Conservation (phyloP, 495 filamentous ascomycete genomes). For the Apodospora peruviana region DNA sequence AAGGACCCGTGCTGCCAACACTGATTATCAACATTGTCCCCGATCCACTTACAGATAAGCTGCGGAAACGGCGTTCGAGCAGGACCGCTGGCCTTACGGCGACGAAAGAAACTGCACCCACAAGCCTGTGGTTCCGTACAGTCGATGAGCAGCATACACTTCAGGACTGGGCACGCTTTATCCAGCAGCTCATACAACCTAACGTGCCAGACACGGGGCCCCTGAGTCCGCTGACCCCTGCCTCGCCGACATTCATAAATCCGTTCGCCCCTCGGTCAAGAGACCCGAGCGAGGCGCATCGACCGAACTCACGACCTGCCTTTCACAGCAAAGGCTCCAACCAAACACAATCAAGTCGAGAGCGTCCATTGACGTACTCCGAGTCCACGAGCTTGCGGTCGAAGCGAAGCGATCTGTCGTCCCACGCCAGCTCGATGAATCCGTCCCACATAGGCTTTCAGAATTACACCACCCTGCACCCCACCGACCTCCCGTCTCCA, state of each 20-base stretch:
- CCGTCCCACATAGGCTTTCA: conserved; percentile 33
- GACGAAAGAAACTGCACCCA: conserved; percentile 35
- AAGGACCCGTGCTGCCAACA: conserved; percentile 43
- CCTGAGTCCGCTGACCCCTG: conserved; percentile 36
- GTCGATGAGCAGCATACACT: conserved; percentile 34
- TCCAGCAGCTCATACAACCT: conserved; percentile 36
- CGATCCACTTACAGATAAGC: conserved; percentile 44
- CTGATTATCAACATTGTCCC: conserved; percentile 46
- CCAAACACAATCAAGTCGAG: conserved; percentile 31
- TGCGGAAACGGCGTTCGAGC: conserved; percentile 52
- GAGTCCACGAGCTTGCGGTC: conserved; percentile 50
- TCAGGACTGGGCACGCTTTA: conserved; percentile 41
- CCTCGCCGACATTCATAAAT: conserved; percentile 40
- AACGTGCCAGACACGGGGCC: conserved; percentile 28
- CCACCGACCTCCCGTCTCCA: conserved; percentile 48
- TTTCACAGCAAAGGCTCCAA: conserved; percentile 30
- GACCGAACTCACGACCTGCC: conserved; percentile 20
- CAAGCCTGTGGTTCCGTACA: conserved; percentile 37
- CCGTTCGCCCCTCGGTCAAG: conserved; percentile 34
- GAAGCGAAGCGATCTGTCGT: conserved; percentile 48
- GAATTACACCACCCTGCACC: conserved; percentile 36
- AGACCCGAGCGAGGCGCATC: conserved; percentile 26
- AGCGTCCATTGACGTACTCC: conserved; percentile 34
- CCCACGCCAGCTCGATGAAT: conserved; percentile 42
- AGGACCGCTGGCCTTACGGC: conserved; percentile 44